phyloP scores from a whole-genome alignment of 306 rosid genomes.

The Mucuna pruriens region DNA sequence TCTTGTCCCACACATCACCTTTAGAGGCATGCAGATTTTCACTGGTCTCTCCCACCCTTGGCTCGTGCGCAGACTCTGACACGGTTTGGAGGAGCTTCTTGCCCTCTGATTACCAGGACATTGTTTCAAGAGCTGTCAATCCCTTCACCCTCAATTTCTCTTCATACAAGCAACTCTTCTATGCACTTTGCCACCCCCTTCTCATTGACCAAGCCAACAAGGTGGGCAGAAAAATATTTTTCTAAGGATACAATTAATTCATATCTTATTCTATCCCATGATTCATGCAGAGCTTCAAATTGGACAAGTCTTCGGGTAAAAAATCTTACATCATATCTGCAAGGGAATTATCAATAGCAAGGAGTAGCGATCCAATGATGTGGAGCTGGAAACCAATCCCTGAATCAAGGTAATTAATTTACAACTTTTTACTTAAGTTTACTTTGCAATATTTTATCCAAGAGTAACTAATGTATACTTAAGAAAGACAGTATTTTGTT shows the following conservation, averaged over 20 bases:
- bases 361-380: slow-evolving; percentile 53
- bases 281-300: slow-evolving; percentile 49
- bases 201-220: slow-evolving; percentile 59
- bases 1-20: slow-evolving; percentile 57
- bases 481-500: too few species aligned
- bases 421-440: too few species aligned
- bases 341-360: slow-evolving; percentile 53
- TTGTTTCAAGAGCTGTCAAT: slow-evolving; percentile 42
- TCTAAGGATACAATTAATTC: neutral
- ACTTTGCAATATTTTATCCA: too few species aligned
- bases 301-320: slow-evolving; percentile 53
- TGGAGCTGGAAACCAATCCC: slow-evolving; percentile 63
- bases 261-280: neutral
- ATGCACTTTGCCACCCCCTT: slow-evolving; percentile 44
- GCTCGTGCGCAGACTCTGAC: slow-evolving; percentile 51
- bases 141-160: slow-evolving; percentile 36
- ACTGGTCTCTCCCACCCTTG: slow-evolving; percentile 51
- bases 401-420: slow-evolving; percentile 52
- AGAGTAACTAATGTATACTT: too few species aligned
- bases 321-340: slow-evolving; percentile 55
- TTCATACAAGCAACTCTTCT: slow-evolving; percentile 58
- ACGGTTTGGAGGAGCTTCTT: slow-evolving; percentile 61
- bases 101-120: slow-evolving; percentile 52
- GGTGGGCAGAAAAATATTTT: slow-evolving; percentile 32
- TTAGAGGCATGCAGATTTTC: slow-evolving; percentile 49